These are phyloP conservation scores for Suhomyces coccinellae DNA, from an alignment of 1,139 yeast genomes.

Conservation along the genomic window DNA sequence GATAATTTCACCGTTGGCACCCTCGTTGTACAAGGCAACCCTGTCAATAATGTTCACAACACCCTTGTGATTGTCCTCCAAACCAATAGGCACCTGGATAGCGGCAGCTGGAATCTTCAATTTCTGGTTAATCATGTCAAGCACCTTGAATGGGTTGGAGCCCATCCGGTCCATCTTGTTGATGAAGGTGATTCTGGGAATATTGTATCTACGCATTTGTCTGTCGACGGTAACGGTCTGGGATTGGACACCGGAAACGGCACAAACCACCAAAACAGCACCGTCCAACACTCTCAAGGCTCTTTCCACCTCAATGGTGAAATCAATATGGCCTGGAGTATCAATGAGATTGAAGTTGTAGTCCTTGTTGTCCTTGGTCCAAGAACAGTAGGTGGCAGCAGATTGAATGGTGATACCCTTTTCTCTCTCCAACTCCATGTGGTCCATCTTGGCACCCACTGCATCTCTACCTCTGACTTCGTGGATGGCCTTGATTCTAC, in stretches of 20 bases:
- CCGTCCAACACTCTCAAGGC: constrained; percentile 96
- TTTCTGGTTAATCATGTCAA: constrained; percentile 84
- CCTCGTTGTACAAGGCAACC: constrained; percentile 86
- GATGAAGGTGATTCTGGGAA: constrained; percentile 93
- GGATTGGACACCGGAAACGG: constrained; percentile 96
- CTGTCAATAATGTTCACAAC: constrained; percentile 88
- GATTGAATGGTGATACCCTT: constrained; percentile 68
- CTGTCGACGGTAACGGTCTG: constrained; percentile 98
- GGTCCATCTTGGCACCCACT: constrained; percentile 86
- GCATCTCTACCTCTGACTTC: constrained; percentile 98
- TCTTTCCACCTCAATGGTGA: constrained; percentile 97
- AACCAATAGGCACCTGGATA: constrained; percentile 94
- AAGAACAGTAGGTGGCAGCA: constrained; percentile 97
- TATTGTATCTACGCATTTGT: constrained; percentile 97
- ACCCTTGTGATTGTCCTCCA: constrained; percentile 82
- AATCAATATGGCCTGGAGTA: constrained; percentile 73
- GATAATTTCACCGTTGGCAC: constrained; percentile 83
- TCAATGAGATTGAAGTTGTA: constrained; percentile 68
- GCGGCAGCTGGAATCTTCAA: constrained; percentile 96
- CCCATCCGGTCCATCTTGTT: constrained; percentile 99
- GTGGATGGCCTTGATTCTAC: constrained; percentile 95
- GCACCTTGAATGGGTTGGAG: constrained; percentile 92
- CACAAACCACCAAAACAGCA: constrained; percentile 97
- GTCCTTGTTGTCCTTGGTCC: constrained; percentile 71
- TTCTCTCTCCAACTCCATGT: constrained; percentile 83